Evolutionary conservation across 495 filamentous ascomycete genomes (phyloP), one percentile per base, ranked within the genome.

Genomic region (Xylaria intraflava): DNA sequence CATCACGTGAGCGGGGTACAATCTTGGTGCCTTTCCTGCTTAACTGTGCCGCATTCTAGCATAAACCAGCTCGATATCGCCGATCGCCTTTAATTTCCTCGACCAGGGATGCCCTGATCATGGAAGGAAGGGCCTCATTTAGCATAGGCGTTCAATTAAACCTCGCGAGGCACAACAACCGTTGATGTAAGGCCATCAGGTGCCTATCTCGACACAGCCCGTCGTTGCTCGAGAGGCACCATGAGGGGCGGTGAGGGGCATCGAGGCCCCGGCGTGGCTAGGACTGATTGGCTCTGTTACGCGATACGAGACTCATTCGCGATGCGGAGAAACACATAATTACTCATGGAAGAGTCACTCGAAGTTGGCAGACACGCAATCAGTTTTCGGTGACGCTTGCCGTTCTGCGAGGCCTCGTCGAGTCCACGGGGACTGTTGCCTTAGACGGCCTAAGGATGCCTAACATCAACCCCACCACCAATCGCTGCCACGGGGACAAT

Each of bases 371-470:
- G 35, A 12, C 10, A 22, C 27, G 12, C 36, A 22, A 12, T n/a
- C n/a, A 14, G n/a, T 12, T 19, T 2, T 22, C 3, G 2, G 26
- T 36, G 35, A 30, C 23, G 12, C 36, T 41, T 40, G 10, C 35
- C 16, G 14, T 19, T 2, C 27, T 5, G 17, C 19, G 14, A 35
- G 45, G 30, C 1, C n/a, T 46, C 38, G 10, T n/a, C 20, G 20
- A 38, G 31, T 27, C 20, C 24, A 50, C 47, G 47, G 22, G 47
- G 33, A 24, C 33, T 50, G 47, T 12, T 50, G 47, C 47, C 36
- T 50, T n/a, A n/a, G n/a, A 35, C 12, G 1, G n/a, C 11, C 10
- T 24, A 14, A 40, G 3, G 47, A 17, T n/a, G 36, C 47, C 47
- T 41, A 2, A 22, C 14, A 9, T 50, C 24, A 22, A 41, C 22